Conservation (phyloP, 352 stramenopile genomes). For the Globisporangium takayamanum region DNA sequence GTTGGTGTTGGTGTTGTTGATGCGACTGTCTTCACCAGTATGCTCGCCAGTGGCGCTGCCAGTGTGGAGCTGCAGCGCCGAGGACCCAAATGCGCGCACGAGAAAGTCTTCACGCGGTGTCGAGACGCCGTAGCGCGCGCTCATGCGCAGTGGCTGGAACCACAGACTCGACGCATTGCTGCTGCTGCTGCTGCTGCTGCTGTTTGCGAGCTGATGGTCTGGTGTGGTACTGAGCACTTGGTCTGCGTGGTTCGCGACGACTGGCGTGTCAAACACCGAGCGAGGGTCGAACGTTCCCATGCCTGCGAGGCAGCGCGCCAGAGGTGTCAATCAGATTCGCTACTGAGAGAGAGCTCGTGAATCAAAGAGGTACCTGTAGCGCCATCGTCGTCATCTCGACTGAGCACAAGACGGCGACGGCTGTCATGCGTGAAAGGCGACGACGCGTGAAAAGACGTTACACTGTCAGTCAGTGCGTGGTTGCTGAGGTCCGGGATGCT, state of each 20-base stretch:
- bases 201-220: no score
- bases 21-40: neutral
- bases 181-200: neutral
- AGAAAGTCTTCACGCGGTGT: constrained; percentile 56
- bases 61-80: constrained; percentile 41
- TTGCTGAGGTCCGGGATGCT: constrained; percentile 19
- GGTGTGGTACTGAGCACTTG: no score
- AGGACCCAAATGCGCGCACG: constrained; percentile 60
- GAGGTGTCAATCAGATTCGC: no score
- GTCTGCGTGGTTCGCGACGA: no score
- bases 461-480: neutral
- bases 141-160: neutral
- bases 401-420: no score
- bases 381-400: no score
- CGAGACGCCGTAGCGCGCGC: constrained; percentile 29
- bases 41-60: neutral
- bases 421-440: constrained; percentile 4
- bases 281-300: no score
- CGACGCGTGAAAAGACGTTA: constrained; percentile 9
- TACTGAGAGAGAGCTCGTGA: no score
- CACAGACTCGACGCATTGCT: neutral
- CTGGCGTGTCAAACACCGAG: no score
- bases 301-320: no score
- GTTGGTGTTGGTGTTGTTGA: neutral
- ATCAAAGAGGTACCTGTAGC: no score